These are phyloP conservation scores for Populus hybrid DNA, from an alignment of 441 rosid genomes.

Conservation along the genomic window DNA sequence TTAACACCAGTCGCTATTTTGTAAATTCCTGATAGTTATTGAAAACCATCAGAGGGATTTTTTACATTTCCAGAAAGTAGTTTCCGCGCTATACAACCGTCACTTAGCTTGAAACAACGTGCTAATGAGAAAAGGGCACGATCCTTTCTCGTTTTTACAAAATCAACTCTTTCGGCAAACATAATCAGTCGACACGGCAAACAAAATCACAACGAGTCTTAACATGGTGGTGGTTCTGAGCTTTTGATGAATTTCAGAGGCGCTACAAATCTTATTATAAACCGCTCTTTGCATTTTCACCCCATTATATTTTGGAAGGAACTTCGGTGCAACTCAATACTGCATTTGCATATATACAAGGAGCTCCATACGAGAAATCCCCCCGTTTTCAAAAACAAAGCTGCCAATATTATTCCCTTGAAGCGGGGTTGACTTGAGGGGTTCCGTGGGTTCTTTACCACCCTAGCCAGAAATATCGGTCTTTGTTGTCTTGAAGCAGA, in stretches of 20 bases:
- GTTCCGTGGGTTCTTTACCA: background rate
- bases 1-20: background rate
- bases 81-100: background rate
- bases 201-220: background rate
- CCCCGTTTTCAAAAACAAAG: background rate
- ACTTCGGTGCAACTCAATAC: background rate
- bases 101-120: background rate
- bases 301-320: background rate
- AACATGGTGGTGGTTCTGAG: background rate
- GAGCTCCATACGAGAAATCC: background rate
- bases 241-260: background rate
- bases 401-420: background rate
- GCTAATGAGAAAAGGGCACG: background rate
- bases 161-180: background rate
- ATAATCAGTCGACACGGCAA: background rate
- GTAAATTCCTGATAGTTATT: background rate
- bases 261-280: background rate
- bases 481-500: background rate
- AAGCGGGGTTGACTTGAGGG: background rate
- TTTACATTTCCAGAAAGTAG: background rate
- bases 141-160: background rate
- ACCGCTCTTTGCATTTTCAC: background rate
- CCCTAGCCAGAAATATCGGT: background rate
- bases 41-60: background rate
- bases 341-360: background rate